Evolutionary conservation across 1,139 yeast genomes (phyloP).

Genomic region (Kluyveromyces marxianus): DNA sequence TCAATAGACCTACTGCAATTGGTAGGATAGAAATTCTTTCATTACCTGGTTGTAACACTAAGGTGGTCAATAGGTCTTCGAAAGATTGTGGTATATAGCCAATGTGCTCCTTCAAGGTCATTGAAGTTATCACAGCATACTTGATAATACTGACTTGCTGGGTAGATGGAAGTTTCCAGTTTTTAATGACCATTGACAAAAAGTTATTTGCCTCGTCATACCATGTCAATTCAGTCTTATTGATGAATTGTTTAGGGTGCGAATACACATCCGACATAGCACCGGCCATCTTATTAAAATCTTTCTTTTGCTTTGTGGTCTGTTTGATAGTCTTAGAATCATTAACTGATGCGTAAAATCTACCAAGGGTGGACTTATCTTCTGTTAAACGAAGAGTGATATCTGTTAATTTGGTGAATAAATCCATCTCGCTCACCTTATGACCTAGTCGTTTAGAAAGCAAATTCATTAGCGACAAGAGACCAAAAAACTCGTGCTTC

Average conservation of each 20-base stretch:
- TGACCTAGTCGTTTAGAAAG: slow-evolving; percentile 24
- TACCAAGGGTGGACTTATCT: slow-evolving; percentile 28
- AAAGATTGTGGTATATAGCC: slow-evolving; percentile 29
- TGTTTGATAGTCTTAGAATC: slow-evolving; percentile 27
- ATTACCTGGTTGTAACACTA: slow-evolving; percentile 59
- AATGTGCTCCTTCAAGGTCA: slow-evolving; percentile 20
- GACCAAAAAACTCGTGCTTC: slow-evolving; percentile 16
- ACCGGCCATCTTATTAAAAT: slow-evolving; percentile 38
- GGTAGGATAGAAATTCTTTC: slow-evolving; percentile 60
- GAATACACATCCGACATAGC: slow-evolving; percentile 61
- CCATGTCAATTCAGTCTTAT: slow-evolving; percentile 36
- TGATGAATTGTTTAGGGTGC: slow-evolving; percentile 51
- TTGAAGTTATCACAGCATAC: slow-evolving; percentile 37
- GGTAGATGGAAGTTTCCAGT: slow-evolving; percentile 49
- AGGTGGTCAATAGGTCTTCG: slow-evolving; percentile 38
- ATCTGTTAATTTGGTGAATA: slow-evolving; percentile 32
- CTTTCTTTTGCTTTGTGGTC: slow-evolving; percentile 35
- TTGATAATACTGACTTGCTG: slow-evolving; percentile 56
- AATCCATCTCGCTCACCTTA: slow-evolving; percentile 28
- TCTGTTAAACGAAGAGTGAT: slow-evolving; percentile 28
- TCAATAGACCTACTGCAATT: slow-evolving; percentile 44
- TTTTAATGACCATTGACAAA: slow-evolving; percentile 42
- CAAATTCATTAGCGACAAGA: slow-evolving; percentile 16
- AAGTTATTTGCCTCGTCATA: slow-evolving; percentile 40
- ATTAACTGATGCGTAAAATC: slow-evolving; percentile 13